Base-by-base conservation (phyloP, 805 yeast species). In the Candida nitratophila region DNA sequence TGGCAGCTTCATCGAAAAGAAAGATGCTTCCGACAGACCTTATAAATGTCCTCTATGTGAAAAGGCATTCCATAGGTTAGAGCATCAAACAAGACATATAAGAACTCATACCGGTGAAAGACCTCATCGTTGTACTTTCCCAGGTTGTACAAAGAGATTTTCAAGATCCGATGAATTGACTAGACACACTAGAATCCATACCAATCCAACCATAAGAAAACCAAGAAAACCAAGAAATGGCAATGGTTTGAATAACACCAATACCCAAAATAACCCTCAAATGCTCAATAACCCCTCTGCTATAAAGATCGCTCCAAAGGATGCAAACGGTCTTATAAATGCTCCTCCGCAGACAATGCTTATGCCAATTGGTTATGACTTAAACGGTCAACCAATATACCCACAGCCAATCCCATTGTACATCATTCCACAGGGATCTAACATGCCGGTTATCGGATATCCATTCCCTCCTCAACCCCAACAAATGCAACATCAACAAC, bases 101-200 rank as follows among this genome's bases (percentile, higher is more conserved):
- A 71, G 96, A 46, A 88, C 96, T 10, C 96, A 88, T 65, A 88
- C 96, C 0, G 96, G 96, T 40, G 96, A 88, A 61, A 86, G 87
- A 60, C 96, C 96, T 2, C 93, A 86, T 59, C 81, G 79, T 41
- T 88, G 96, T 64, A 75, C 80, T 17, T 87, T 76, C 53, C 89
- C 93, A 1, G 86, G 86, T n/a, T 88, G 96, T 65, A 63, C 79
- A 43, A 87, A 89, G 63, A 72, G 84, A 49, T 88, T 88, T 58
- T 76, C 85, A 46, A 74, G 96, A 49, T 73, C 82, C 24, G 96
- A 89, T 64, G 96, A 88, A 65, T 72, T 88, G 45, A 88, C 96
- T 14, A 71, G 96, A 52, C 96, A 88, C 64, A 71, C 84, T 41
- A 69, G 95, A 50, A 89, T 85, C 43, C 96, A 88, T 65, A 71